Evolutionary conservation across 768 basidiomycete genomes (phyloP).

Genomic region (Tricholoma flavovirens): DNA sequence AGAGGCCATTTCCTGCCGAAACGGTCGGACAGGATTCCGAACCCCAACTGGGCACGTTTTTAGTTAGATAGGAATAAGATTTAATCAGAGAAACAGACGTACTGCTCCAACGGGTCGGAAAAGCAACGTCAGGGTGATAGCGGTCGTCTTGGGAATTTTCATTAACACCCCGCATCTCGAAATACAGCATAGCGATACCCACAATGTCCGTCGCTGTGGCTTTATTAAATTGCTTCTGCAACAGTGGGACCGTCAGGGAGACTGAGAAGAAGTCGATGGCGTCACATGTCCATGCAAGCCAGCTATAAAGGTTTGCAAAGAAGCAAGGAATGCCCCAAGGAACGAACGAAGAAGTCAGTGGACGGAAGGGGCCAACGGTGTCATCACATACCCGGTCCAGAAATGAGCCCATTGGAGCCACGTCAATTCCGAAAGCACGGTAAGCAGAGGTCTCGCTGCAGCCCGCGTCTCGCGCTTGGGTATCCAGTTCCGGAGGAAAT

Average conservation of each 20-base stretch:
- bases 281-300: conserved; percentile 83
- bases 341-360: too few relatives aligned
- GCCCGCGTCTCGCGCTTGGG: conserved; percentile 39
- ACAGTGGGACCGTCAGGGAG: conserved; percentile 45
- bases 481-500: conserved; percentile 40
- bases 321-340: neutral
- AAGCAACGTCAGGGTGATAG: conserved; percentile 86
- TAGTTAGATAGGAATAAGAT: conserved; percentile 13
- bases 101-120: conserved; percentile 76
- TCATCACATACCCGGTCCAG: conserved; percentile 55
- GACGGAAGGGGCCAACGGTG: too few relatives aligned
- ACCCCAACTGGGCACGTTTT: conserved; percentile 45
- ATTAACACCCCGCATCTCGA: neutral
- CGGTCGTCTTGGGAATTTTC: conserved; percentile 46
- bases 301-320: conserved; percentile 32
- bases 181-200: conserved; percentile 4
- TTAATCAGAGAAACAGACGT: conserved; percentile 13
- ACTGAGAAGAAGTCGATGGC: conserved; percentile 87
- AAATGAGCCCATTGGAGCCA: conserved; percentile 55
- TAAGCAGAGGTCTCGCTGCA: conserved; percentile 34
- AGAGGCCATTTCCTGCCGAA: conserved; percentile 93
- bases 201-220: conserved; percentile 32
- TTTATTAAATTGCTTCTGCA: conserved; percentile 43
- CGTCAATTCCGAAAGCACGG: conserved; percentile 38
- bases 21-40: conserved; percentile 78